A percentile compares a stretch with the other conserved stretches of the same genome.
Evolutionary conservation across 2,329 filamentous ascomycete genomes (phyloP).

Genomic region (Pseudocercospora musae): DNA sequence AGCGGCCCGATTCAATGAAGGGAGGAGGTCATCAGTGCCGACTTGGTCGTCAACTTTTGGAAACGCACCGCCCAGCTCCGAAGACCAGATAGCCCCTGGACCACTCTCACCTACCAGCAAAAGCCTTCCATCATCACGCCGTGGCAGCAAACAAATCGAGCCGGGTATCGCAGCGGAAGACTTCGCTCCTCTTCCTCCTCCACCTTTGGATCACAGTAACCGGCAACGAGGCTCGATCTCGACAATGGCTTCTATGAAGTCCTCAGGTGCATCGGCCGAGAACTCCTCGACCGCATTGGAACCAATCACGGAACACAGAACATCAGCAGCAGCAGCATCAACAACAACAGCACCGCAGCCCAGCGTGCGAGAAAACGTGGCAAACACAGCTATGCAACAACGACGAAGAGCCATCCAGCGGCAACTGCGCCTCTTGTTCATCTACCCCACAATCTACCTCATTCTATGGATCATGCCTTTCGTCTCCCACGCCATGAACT

Average conservation of each 20-base stretch:
- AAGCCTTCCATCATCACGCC: constrained; percentile 28
- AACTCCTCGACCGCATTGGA: constrained; percentile 15
- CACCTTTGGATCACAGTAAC: not conserved
- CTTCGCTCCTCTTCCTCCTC: constrained; percentile 22
- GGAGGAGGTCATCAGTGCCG: constrained; percentile 23
- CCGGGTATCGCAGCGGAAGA: constrained; percentile 23
- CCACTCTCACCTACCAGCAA: constrained; percentile 8
- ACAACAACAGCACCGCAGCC: not conserved
- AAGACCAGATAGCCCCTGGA: constrained; percentile 4
- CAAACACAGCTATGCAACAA: constrained; percentile 17
- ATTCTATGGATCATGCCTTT: constrained; percentile 72
- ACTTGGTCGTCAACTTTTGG: constrained; percentile 23
- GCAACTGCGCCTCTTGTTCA: constrained; percentile 69
- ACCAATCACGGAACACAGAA: constrained; percentile 26
- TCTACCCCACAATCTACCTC: constrained; percentile 72
- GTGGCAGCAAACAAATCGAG: constrained; percentile 28
- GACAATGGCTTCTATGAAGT: constrained; percentile 21
- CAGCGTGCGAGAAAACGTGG: constrained; percentile 13
- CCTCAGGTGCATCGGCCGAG: constrained; percentile 17
- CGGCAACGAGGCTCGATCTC: constrained; percentile 25
- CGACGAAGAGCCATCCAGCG: constrained; percentile 32
- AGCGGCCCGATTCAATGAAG: constrained; percentile 4
- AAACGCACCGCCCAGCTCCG: not conserved
- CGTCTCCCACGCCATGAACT: constrained; percentile 59
- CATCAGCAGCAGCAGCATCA: constrained; percentile 1